Base-by-base conservation (phyloP, 106 monocot genomes). In the Platanthera guangdongensis region DNA sequence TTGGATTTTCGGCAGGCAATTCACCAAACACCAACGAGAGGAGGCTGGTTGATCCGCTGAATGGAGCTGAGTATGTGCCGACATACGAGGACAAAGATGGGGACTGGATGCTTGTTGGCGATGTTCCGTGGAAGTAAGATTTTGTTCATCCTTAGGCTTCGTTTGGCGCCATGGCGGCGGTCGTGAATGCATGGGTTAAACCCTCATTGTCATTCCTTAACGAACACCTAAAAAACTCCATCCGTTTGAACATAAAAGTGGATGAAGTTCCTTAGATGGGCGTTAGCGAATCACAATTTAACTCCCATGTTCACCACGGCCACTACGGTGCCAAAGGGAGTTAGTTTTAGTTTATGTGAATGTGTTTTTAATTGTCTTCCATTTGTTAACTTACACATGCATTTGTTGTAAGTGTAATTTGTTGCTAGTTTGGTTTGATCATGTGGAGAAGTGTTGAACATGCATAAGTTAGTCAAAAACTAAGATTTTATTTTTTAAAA, bases 51-150 rank as follows among this genome's bases (percentile, higher is more conserved):
- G 95, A 95, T 82, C 90, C 86, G 9, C 83, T 95, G 47, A 90
- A 83, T 51, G 92, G 95, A 62, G 87, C 82, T 4, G 92, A 92
- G 78, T 95, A 90, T 49, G 86, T 92, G 47, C 95, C 95, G 0
- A 95, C 95, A 16, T 95, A 95, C 15, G 90, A 95, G 79, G 95
- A 95, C 71, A 95, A 92, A 76, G 95, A 95, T 47, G 95, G 95
- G 7, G 95, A 95, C 80, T 95, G 95, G 95, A 95, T 95, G 95
- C 85, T 95, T 13, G 90, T 88, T 12, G 95, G 95, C 2, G 95
- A 95, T 73, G 95, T 95, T 51, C 95, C 95, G 9, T 95, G 95
- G 95, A 95, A 90, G 95, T 95, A 81, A 87, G 87, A 39, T 79
- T 19, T 5, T 16, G 12, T 28, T 74, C 48, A 65, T 11, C 9